These are phyloP conservation scores for Solanum boliviense DNA, from an alignment of 257 asterid genomes.

Conservation along the genomic window DNA sequence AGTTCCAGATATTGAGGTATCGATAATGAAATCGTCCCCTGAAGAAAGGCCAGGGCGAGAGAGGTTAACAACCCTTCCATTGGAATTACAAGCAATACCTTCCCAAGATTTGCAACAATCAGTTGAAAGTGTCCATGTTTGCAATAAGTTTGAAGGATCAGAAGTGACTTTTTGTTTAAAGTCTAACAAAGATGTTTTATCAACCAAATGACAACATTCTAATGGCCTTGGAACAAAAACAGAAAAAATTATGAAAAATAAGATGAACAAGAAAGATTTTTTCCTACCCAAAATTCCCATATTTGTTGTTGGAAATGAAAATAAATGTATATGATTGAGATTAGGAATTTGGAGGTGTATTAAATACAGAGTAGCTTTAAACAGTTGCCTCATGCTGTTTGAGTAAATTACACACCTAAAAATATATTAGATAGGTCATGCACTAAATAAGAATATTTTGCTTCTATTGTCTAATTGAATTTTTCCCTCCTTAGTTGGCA, in stretches of 20 bases:
- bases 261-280: slow-evolving; percentile 13
- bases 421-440: background rate
- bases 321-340: background rate
- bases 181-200: slow-evolving; percentile 37
- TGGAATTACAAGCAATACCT: slow-evolving; percentile 37
- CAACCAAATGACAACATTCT: slow-evolving; percentile 38
- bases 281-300: slow-evolving; percentile 15
- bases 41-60: slow-evolving; percentile 40
- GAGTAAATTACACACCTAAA: background rate
- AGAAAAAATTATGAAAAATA: slow-evolving; percentile 4
- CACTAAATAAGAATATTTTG: background rate
- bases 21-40: slow-evolving; percentile 15
- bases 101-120: slow-evolving; percentile 64
- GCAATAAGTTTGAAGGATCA: slow-evolving; percentile 38
- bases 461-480: background rate
- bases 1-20: slow-evolving; percentile 38
- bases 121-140: slow-evolving; percentile 41
- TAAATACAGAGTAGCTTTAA: background rate
- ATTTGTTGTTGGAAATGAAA: background rate
- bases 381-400: background rate
- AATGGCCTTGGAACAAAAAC: background rate
- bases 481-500: background rate
- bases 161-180: slow-evolving; percentile 36
- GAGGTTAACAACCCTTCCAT: slow-evolving; percentile 40
- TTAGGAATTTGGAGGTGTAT: background rate